Base-by-base conservation (phyloP, 2,329 filamentous ascomycete species). In the Colletotrichum neosansevieriae region DNA sequence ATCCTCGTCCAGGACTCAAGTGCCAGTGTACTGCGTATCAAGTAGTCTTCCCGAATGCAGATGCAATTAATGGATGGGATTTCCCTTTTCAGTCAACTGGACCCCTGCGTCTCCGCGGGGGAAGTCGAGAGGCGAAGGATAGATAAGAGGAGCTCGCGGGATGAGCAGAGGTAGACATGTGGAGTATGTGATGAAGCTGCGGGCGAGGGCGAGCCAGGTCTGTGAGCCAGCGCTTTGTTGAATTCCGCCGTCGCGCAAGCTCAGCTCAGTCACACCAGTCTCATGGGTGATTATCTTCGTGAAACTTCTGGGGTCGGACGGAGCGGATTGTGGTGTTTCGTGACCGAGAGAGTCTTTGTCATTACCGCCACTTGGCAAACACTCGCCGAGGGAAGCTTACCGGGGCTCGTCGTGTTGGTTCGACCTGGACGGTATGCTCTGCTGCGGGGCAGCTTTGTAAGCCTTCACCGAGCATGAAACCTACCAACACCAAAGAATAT, bases 291-390 rank as follows among this genome's bases (percentile, higher is more conserved):
- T 24, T 17, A 13, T 49, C 47, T 24, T 53, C 13, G 19, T 56
- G 66, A 69, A 66, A 66, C 61, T 59, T 44, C 56, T 56, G 21
- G 51, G 51, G 40, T 65, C 47, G 36, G 61, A 65, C 44, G 47
- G 60, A 38, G 38, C 50, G 47, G 65, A 36, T 45, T 42, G 19
- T 51, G 19, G 32, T 59, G 65, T 64, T 65, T 68, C 40, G 65
- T 21, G 38, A 40, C 51, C 51, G 15, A 38, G 15, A 32, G 54
- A 42, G n/a, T 32, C n/a, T 24, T 49, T 40, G 53, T 58, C 36
- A 47, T 59, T 9, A 24, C 59, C 45, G 36, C 50, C 36, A 19
- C 64, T 24, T 29, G 57, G 56, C 56, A 47, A 11, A 0, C 51
- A 40, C 11, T 17, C 34, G 32, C 32, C 51, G n/a, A 38, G 51